Evolutionary conservation across 352 stramenopile species (phyloP).

Genomic region (Globisporangium nagaii): DNA sequence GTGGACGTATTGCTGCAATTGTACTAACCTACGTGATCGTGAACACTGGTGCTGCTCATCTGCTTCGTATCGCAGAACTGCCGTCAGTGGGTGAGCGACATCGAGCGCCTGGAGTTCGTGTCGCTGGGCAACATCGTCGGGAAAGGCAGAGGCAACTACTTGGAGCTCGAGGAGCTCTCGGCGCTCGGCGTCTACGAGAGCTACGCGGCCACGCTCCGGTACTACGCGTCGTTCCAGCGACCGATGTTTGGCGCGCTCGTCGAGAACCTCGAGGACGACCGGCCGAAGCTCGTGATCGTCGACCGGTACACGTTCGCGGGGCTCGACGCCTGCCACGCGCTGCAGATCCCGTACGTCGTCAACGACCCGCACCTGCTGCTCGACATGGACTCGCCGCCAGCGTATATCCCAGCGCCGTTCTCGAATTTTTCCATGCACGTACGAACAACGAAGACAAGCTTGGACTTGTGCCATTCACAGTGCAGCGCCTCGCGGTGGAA

Average conservation of each 20-base stretch:
- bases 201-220: constrained; percentile 57
- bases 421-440: constrained; percentile 78
- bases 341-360: constrained; percentile 72
- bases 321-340: constrained; percentile 55
- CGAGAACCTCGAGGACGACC: constrained; percentile 59
- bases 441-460: not conserved
- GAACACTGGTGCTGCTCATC: not conserved
- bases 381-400: constrained; percentile 80
- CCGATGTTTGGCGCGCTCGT: constrained; percentile 65
- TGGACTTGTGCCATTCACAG: not conserved
- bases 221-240: constrained; percentile 74
- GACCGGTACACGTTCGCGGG: constrained; percentile 83
- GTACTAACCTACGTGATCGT: not conserved
- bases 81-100: constrained; percentile 69
- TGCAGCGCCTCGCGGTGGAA: not conserved
- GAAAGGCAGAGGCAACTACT: constrained; percentile 23
- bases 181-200: constrained; percentile 50
- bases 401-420: constrained; percentile 76
- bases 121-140: constrained; percentile 58
- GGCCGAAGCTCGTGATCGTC: constrained; percentile 60
- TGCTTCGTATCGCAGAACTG: constrained; percentile 41
- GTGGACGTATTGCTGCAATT: not conserved
- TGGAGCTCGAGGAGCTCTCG: constrained; percentile 28
- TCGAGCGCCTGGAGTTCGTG: constrained; percentile 77
- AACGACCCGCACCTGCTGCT: constrained; percentile 77